Conservation (phyloP, 306 rosid genomes). For the Alnus rubra region DNA sequence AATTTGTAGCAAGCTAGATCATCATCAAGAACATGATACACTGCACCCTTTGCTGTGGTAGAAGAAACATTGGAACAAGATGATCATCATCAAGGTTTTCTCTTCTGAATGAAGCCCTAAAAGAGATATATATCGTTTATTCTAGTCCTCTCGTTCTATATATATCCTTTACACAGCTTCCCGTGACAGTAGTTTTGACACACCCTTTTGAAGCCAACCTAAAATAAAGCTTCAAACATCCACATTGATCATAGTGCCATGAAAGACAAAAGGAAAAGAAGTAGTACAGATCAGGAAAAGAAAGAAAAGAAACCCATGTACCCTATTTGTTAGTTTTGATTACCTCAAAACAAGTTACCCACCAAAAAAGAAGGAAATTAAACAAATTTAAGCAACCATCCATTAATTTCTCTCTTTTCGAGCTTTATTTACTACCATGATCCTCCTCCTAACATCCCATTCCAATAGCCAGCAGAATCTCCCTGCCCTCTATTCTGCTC, state of each 20-base stretch:
- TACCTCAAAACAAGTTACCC: constrained; percentile 45
- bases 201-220: constrained; percentile 44
- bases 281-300: neutral
- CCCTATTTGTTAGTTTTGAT: constrained; percentile 60
- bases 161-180: constrained; percentile 2
- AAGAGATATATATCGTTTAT: neutral
- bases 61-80: constrained; percentile 24
- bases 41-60: constrained; percentile 25
- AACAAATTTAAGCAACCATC: constrained; percentile 28
- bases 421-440: constrained; percentile 58
- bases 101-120: constrained; percentile 15
- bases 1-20: neutral
- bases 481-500: constrained; percentile 55
- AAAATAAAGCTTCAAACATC: constrained; percentile 48
- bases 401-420: constrained; percentile 4
- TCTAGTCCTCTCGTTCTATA: constrained; percentile 15
- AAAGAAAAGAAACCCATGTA: constrained; percentile 35
- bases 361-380: constrained; percentile 14
- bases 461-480: constrained; percentile 82
- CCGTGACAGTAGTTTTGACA: neutral
- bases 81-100: neutral
- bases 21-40: neutral
- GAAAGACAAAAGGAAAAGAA: constrained; percentile 7
- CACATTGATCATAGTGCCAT: constrained; percentile 32
- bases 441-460: constrained; percentile 91